Percentiles rank a stretch among this genome's conserved stretches.
Conservation (phyloP, 176 grass and related monocot species). For the Alloteropsis semialata region DNA sequence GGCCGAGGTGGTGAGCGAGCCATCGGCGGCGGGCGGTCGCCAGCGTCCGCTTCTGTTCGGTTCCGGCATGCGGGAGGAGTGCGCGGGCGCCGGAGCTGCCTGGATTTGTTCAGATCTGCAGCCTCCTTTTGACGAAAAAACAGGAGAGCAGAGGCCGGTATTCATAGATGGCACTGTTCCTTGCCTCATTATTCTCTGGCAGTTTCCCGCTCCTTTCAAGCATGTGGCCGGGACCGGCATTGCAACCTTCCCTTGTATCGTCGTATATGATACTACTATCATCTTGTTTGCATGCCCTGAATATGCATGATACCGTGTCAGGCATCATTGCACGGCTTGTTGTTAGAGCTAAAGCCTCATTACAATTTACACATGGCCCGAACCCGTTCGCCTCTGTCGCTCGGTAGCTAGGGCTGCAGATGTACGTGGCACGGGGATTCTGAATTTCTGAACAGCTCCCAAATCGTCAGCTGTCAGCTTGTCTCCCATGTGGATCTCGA, state of each 20-base stretch:
- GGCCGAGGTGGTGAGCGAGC: background rate
- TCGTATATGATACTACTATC: too few species aligned
- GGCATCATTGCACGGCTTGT: background rate
- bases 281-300: background rate
- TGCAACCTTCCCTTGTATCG: background rate
- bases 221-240: background rate
- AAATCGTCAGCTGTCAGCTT: background rate
- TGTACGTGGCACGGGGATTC: background rate
- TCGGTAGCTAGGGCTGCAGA: too few species aligned
- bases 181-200: background rate
- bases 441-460: background rate
- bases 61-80: background rate
- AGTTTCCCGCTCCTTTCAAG: background rate
- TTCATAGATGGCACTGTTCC: background rate
- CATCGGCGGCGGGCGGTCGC: background rate
- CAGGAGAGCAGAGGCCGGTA: background rate
- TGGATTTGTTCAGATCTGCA: background rate
- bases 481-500: conserved; percentile 9
- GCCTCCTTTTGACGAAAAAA: background rate
- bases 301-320: background rate
- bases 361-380: too few species aligned
- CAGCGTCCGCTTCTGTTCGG: background rate
- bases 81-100: background rate
- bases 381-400: background rate
- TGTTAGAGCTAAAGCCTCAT: background rate